phyloP scores from a whole-genome alignment of 208 protist species.

The Wallacemonas sp. region DNA sequence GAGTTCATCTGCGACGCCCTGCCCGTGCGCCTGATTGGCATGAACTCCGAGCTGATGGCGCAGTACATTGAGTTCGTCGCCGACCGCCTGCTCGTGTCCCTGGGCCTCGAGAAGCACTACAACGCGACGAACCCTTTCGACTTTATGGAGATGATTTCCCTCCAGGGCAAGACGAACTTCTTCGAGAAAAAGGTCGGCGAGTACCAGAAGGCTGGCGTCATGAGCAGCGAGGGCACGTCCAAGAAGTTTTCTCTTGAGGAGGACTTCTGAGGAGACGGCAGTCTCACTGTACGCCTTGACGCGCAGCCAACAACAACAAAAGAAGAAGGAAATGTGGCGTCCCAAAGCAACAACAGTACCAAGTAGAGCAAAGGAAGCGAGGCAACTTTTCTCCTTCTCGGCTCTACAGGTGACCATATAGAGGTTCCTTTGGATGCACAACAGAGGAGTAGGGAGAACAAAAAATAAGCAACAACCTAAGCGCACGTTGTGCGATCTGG shows the following conservation, averaged over 20 bases:
- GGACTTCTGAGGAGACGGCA: slow-evolving; percentile 97
- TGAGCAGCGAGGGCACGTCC: slow-evolving; percentile 67
- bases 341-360: no score
- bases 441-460: no score
- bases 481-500: no score
- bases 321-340: no score
- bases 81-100: slow-evolving; percentile 96
- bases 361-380: no score
- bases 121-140: slow-evolving; percentile 98
- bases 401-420: no score
- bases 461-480: no score
- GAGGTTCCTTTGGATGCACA: no score
- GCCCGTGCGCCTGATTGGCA: slow-evolving; percentile 98
- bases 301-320: slow-evolving; percentile 56
- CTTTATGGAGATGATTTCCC: slow-evolving; percentile 99
- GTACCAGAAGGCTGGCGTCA: slow-evolving; percentile 98
- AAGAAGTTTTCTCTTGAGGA: slow-evolving; percentile 91
- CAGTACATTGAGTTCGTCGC: slow-evolving; percentile 99
- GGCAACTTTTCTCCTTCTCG: neutral
- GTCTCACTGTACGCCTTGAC: slow-evolving; percentile 96
- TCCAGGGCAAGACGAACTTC: slow-evolving; percentile 99
- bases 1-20: slow-evolving; percentile 98
- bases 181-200: slow-evolving; percentile 99
- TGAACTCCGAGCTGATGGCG: slow-evolving; percentile 98
- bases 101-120: slow-evolving; percentile 96